Conservation (phyloP, 331 rosid species). For the Malus hybrid region DNA sequence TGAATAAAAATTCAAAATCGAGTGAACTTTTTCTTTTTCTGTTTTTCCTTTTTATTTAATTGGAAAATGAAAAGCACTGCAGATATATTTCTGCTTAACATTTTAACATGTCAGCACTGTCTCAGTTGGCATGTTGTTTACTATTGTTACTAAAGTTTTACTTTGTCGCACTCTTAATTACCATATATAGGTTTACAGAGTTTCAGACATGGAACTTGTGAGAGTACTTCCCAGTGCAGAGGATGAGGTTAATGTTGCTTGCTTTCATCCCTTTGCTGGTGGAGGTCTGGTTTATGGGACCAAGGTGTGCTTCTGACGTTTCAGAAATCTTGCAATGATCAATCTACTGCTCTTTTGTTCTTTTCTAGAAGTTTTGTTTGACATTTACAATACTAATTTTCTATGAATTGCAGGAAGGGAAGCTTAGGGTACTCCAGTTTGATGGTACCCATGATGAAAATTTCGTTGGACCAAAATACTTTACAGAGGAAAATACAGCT, state of each 20-base stretch:
- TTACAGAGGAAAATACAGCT: slow-evolving; percentile 24
- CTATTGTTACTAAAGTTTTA: neutral
- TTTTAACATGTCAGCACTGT: neutral
- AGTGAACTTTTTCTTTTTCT: neutral
- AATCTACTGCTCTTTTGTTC: neutral
- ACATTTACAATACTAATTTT: neutral
- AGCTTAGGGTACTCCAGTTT: slow-evolving; percentile 67
- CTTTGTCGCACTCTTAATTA: neutral
- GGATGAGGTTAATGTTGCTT: slow-evolving; percentile 90
- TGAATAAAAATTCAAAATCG: neutral
- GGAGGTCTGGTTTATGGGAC: slow-evolving; percentile 87
- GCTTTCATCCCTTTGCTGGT: slow-evolving; percentile 88
- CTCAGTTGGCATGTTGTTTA: neutral
- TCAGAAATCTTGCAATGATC: neutral
- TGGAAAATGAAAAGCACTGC: too few relatives aligned
- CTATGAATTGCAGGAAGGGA: slow-evolving; percentile 63
- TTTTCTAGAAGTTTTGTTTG: neutral
- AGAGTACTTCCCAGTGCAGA: slow-evolving; percentile 91
- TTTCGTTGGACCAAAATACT: slow-evolving; percentile 40
- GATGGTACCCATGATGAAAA: slow-evolving; percentile 39
- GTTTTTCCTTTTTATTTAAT: too few relatives aligned
- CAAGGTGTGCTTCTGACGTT: slow-evolving; percentile 42
- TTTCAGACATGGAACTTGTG: slow-evolving; percentile 83
- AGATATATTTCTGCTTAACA: neutral
- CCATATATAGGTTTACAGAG: slow-evolving; percentile 63